These are phyloP conservation scores for Solanum chmielewskii DNA, from an alignment of 257 asterid genomes.

Conservation along the genomic window DNA sequence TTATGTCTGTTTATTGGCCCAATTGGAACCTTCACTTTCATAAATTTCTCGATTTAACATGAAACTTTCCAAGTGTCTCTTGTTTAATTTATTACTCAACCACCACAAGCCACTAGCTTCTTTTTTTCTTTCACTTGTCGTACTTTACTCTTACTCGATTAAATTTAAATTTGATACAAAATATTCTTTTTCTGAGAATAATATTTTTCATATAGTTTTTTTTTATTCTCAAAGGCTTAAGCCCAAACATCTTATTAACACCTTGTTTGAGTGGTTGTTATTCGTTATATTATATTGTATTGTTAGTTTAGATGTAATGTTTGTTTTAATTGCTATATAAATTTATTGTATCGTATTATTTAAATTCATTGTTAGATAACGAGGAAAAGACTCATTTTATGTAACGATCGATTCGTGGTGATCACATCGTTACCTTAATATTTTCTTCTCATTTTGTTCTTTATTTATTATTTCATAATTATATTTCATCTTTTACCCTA, in stretches of 20 bases:
- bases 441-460: no score
- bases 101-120: background rate
- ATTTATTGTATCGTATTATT: background rate
- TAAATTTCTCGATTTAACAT: background rate
- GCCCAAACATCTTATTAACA: background rate
- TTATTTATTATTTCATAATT: no score
- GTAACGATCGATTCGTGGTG: no score
- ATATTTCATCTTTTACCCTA: no score
- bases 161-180: background rate
- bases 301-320: background rate
- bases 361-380: no score
- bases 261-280: background rate
- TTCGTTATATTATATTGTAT: no score
- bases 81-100: background rate
- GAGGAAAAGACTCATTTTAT: no score
- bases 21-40: background rate
- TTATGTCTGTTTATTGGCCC: background rate
- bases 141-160: background rate
- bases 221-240: no score
- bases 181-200: background rate
- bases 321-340: background rate
- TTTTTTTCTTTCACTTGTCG: background rate
- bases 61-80: background rate
- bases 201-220: fast-evolving
- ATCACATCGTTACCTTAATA: no score